These are phyloP conservation scores for Tubosaeta brunneosetosa DNA, from an alignment of 768 basidiomycete genomes.

Conservation along the genomic window DNA sequence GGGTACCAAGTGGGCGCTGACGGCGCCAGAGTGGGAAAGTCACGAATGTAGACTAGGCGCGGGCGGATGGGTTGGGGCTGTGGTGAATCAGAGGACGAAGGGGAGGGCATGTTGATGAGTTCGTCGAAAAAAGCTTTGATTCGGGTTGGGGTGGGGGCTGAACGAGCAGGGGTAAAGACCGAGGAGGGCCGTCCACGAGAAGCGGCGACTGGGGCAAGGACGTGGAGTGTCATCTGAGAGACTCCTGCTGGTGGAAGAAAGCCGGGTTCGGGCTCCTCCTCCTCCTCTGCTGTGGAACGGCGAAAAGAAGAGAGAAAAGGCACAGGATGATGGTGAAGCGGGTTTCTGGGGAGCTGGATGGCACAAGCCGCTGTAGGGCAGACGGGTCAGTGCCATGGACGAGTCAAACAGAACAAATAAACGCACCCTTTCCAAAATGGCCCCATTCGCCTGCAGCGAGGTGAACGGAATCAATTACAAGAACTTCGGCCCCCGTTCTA, in stretches of 20 bases:
- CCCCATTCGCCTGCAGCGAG: conserved; percentile 89
- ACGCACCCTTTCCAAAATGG: conserved; percentile 69
- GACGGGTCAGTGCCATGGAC: conserved; percentile 7
- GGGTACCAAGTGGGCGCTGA: conserved; percentile 79
- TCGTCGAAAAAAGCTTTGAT: conserved; percentile 73
- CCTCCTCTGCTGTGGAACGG: conserved; percentile 32
- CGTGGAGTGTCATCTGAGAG: conserved; percentile 46
- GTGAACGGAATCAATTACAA: conserved; percentile 79
- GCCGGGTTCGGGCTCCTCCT: conserved; percentile 47
- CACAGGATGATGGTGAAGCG: conserved; percentile 57
- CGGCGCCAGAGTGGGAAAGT: conserved; percentile 70
- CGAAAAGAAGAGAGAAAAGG: conserved; percentile 27
- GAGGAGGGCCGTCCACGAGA: conserved; percentile 34
- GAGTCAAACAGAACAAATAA: background rate
- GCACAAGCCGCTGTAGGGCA: conserved; percentile 57
- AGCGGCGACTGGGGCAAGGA: conserved; percentile 33
- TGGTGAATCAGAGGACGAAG: conserved; percentile 24
- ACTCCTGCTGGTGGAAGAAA: conserved; percentile 32
- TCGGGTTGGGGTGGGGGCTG: conserved; percentile 47
- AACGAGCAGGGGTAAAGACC: conserved; percentile 35
- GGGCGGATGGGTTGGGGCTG: conserved; percentile 38
- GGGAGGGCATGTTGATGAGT: conserved; percentile 58
- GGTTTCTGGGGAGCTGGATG: conserved; percentile 67
- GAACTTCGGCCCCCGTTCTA: conserved; percentile 70
- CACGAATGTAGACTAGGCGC: conserved; percentile 79